Evolutionary conservation across 2,329 filamentous ascomycete species (phyloP), one percentile per base, ranked within the genome.

Genomic region (Hirsutella minnesotensis): DNA sequence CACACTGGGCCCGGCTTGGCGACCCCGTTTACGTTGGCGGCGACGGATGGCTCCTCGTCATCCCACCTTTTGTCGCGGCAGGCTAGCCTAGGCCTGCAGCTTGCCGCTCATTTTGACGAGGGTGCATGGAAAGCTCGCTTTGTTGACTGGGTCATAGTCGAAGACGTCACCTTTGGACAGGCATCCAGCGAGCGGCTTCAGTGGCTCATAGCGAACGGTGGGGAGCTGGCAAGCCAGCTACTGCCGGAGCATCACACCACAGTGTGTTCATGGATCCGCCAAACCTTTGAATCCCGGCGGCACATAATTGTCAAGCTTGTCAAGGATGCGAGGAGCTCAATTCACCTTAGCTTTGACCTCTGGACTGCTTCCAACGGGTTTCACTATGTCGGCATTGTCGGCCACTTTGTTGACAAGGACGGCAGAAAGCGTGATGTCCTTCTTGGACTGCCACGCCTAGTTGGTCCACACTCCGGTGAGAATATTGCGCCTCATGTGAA

Each of bases 271-370:
- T 41, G 30, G 39, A 41, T 41, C n/a, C 30, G 31, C 31, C 20
- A 41, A 41, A 34, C 39, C 39, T 35, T 41, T 34, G 30, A 41
- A 41, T 41, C 39, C 31, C 39, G 39, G 20, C 36, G 36, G 36
- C 20, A 38, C 9, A 38, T 38, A 38, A 24, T 38, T 38, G 20
- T 24, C 20, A 38, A 38, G 9, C 20, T 22, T 38, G 20, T 38
- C 20, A 38, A 38, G 36, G 36, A 38, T 38, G 20, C 20, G 20
- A 38, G 20, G 36, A 27, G 36, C 36, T 38, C 20, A 38, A 38
- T 38, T 38, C 20, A 38, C 36, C 36, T 38, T 38, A 38, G 36
- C 19, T 38, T 38, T 38, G 20, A 38, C 36, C 36, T 38, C 36
- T 38, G 20, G 20, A 38, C 21, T 38, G 20, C 36, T 38, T 38